phyloP scores from a whole-genome alignment of 495 filamentous ascomycete species.

The Neurospora sp. region DNA sequence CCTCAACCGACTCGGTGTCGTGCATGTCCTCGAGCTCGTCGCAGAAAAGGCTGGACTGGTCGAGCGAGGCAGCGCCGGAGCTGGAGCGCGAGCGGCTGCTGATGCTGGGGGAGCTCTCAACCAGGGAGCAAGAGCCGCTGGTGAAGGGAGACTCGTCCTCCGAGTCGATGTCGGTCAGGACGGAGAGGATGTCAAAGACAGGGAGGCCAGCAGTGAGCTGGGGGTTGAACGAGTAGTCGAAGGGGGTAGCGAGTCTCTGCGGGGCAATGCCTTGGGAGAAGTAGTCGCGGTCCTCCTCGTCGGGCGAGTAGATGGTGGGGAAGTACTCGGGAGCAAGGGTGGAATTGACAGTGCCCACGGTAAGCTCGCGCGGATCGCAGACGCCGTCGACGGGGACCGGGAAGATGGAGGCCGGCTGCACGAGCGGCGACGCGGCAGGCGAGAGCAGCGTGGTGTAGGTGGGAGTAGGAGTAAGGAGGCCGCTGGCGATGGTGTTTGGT shows the following conservation, averaged over 20 bases:
- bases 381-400: conserved; percentile 54
- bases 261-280: not conserved
- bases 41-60: conserved; percentile 65
- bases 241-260: conserved; percentile 11
- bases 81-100: conserved; percentile 70
- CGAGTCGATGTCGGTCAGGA: conserved; percentile 61
- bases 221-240: conserved; percentile 38
- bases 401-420: not conserved
- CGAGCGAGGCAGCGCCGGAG: conserved; percentile 47
- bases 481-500: conserved; percentile 47
- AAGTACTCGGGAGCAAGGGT: conserved; percentile 53
- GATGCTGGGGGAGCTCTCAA: conserved; percentile 43
- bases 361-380: conserved; percentile 88
- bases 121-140: conserved; percentile 63
- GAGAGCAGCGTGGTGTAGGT: conserved; percentile 59
- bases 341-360: conserved; percentile 55
- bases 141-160: conserved; percentile 69
- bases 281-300: conserved; percentile 65
- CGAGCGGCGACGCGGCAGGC: conserved; percentile 58
- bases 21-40: conserved; percentile 60
- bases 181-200: conserved; percentile 70
- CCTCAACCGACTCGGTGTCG: conserved; percentile 43
- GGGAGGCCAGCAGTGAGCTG: conserved; percentile 54
- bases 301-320: conserved; percentile 48
- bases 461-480: conserved; percentile 54